Conservation (phyloP, 768 basidiomycete genomes). For the Pilatotrama ljubarskyi region DNA sequence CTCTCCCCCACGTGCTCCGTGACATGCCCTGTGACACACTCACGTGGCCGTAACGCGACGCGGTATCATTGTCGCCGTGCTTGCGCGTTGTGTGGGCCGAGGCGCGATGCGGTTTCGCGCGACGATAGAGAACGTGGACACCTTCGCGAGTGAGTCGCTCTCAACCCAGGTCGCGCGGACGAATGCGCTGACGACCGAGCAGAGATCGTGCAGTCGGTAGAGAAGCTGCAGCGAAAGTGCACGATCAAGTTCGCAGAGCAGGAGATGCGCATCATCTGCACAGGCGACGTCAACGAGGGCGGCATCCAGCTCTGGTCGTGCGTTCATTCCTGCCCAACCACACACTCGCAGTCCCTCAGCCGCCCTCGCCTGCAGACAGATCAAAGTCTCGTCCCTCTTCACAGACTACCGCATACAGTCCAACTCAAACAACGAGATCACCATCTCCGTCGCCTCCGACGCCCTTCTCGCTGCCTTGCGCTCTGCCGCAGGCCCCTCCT, state of each 20-base stretch:
- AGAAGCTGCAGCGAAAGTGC: conserved; percentile 83
- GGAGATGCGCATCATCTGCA: conserved; percentile 83
- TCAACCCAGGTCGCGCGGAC: no score
- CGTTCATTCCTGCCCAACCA: conserved; percentile 24
- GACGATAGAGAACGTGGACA: conserved; percentile 55
- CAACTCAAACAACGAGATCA: conserved; percentile 80
- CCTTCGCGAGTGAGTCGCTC: conserved; percentile 37
- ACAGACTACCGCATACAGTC: conserved; percentile 83
- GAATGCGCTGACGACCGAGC: not conserved
- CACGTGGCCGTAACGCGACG: conserved; percentile 11
- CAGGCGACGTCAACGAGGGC: conserved; percentile 74
- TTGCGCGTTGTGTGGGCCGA: not conserved
- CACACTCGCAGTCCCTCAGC: conserved; percentile 13
- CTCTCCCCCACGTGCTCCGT: not conserved
- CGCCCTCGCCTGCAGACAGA: conserved; percentile 42
- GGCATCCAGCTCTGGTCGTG: conserved; percentile 88
- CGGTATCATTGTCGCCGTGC: not conserved
- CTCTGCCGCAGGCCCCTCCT: conserved; percentile 39
- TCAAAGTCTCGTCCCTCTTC: conserved; percentile 70
- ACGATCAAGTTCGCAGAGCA: conserved; percentile 76
- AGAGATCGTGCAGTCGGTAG: conserved; percentile 82
- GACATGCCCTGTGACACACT: not conserved
- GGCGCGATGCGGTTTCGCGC: conserved; percentile 61
- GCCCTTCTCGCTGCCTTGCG: conserved; percentile 74
- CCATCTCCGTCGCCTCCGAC: conserved; percentile 69